These are phyloP conservation scores for Sugiyamaella castrensis DNA, from an alignment of 1,139 yeast genomes.

Conservation along the genomic window DNA sequence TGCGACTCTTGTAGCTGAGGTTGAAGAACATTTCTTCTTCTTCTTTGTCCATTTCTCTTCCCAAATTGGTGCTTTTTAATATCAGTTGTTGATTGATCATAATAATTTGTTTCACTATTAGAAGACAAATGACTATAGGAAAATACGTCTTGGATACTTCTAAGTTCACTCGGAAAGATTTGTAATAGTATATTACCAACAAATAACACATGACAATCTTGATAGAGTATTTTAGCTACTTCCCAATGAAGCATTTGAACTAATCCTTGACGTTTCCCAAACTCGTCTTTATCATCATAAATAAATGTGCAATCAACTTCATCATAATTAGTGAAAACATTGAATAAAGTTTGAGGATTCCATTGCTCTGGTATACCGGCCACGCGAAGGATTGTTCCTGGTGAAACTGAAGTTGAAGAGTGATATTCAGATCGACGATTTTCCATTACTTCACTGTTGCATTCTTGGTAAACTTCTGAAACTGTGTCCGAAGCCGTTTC, in stretches of 20 bases:
- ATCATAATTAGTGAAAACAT: conserved; percentile 19
- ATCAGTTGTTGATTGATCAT: conserved; percentile 1
- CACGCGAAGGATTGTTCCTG: conserved; percentile 16
- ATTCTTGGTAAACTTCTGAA: no score
- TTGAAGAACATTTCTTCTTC: no score
- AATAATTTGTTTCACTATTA: conserved; percentile 11
- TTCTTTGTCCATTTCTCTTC: no score
- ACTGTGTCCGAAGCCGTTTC: no score
- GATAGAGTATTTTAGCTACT: conserved; percentile 6
- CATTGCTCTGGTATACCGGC: conserved; percentile 24
- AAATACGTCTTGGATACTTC: conserved; percentile 10
- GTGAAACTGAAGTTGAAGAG: neutral
- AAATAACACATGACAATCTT: conserved; percentile 8
- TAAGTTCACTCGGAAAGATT: conserved; percentile 12
- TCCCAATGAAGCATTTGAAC: conserved; percentile 18
- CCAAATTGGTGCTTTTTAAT: neutral
- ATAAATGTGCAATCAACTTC: conserved; percentile 19
- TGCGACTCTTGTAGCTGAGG: no score
- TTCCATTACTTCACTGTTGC: no score
- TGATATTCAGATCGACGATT: no score
- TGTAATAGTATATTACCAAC: conserved; percentile 12
- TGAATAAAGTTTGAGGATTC: conserved; percentile 20
- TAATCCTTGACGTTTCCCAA: conserved; percentile 21
- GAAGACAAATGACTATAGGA: conserved; percentile 10
- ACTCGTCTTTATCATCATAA: conserved; percentile 22